Conservation (phyloP, 2,329 filamentous ascomycete genomes). For the Didymella pomorum region DNA sequence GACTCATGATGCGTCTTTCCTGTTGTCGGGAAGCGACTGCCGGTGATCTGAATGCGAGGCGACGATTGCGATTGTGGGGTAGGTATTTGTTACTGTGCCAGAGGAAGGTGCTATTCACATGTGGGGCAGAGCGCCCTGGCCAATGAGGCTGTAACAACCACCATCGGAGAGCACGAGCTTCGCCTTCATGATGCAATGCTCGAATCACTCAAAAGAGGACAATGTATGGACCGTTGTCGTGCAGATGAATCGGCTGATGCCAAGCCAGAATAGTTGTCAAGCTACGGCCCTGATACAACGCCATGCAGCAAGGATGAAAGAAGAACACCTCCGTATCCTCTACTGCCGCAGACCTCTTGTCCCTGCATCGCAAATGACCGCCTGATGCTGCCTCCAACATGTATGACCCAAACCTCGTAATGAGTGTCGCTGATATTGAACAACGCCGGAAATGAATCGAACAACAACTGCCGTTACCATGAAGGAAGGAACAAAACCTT, state of each 20-base stretch:
- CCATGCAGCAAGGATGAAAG: conserved; percentile 3
- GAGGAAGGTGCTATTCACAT: conserved; percentile 20
- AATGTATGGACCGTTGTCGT: neutral
- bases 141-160: conserved; percentile 23
- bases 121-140: conserved; percentile 23
- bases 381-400: conserved; percentile 25
- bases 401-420: conserved; percentile 25
- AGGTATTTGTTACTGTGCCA: conserved; percentile 2
- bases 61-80: neutral
- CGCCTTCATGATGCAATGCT: neutral
- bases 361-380: conserved; percentile 24
- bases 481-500: conserved; percentile 3
- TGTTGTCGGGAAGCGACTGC: conserved; percentile 30
- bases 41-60: neutral
- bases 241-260: neutral
- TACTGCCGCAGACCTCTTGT: conserved; percentile 24
- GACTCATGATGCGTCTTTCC: conserved; percentile 28
- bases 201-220: neutral
- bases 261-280: neutral
- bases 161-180: neutral
- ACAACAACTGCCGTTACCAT: conserved; percentile 13
- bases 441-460: conserved; percentile 29
- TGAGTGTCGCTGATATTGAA: conserved; percentile 33
- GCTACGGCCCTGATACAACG: neutral
- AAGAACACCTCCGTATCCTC: conserved; percentile 20